These are phyloP conservation scores for Peronospora tabacina DNA, from an alignment of 352 stramenopile genomes.

Conservation along the genomic window DNA sequence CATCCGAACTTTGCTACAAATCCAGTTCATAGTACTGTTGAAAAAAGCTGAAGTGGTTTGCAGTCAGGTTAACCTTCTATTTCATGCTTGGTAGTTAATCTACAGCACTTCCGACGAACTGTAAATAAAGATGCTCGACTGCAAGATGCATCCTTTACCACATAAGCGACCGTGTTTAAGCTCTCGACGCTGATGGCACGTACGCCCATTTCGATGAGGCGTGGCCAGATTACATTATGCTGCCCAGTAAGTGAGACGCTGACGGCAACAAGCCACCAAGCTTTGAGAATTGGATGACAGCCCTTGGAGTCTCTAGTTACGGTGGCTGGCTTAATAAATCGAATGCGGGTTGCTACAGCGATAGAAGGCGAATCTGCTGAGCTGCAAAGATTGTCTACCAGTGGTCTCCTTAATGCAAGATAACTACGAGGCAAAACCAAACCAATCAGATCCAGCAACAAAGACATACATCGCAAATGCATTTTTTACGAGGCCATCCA, in stretches of 20 bases:
- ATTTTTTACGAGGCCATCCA: conserved; percentile 14
- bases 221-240: no score
- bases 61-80: conserved; percentile 8
- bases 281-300: no score
- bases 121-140: neutral
- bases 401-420: conserved; percentile 51
- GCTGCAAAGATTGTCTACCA: conserved; percentile 41
- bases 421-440: conserved; percentile 15
- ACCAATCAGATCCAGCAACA: conserved; percentile 9
- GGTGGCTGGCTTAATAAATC: no score
- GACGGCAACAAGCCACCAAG: no score
- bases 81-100: neutral
- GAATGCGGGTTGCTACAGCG: no score
- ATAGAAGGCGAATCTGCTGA: no score
- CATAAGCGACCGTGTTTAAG: no score
- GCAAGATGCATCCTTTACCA: no score
- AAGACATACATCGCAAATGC: conserved; percentile 12
- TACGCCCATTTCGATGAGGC: no score
- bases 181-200: no score
- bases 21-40: neutral
- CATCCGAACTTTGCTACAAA: neutral
- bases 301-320: no score
- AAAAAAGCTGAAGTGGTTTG: neutral
- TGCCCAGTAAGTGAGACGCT: no score
- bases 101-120: neutral